A percentile compares a stretch with the other conserved stretches of the same genome.
Evolutionary conservation across 768 basidiomycete species (phyloP).

Genomic region (Filobasidium wieringae): DNA sequence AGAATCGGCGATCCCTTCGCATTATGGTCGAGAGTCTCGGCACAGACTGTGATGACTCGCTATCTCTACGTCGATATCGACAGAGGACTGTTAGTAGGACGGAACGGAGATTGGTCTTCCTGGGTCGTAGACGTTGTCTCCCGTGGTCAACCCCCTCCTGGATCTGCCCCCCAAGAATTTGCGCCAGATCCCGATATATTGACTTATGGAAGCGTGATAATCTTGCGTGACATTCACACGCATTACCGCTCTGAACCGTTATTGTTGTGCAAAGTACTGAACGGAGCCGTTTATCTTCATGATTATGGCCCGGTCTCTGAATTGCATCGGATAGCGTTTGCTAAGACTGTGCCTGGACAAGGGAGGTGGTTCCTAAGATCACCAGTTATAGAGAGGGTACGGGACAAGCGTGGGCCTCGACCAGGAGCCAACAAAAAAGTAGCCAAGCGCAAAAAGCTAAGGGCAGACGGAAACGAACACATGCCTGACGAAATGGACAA

Average conservation of each 20-base stretch:
- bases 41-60: constrained; percentile 91
- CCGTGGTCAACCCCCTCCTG: constrained; percentile 48
- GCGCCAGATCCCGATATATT: constrained; percentile 40
- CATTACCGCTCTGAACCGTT: constrained; percentile 77
- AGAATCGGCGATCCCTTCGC: constrained; percentile 78
- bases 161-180: constrained; percentile 1
- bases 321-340: constrained; percentile 87
- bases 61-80: constrained; percentile 82
- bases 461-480: background rate
- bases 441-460: constrained; percentile 5
- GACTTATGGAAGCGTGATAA: constrained; percentile 80
- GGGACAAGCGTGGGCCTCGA: background rate
- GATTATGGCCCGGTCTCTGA: constrained; percentile 80
- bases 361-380: constrained; percentile 77
- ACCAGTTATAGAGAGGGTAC: constrained; percentile 38
- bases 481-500: background rate
- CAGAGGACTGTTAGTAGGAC: constrained; percentile 45
- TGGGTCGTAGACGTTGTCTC: constrained; percentile 84
- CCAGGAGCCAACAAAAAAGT: background rate
- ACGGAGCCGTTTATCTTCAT: constrained; percentile 71
- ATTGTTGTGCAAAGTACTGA: constrained; percentile 83
- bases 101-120: constrained; percentile 61
- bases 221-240: constrained; percentile 69
- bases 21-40: constrained; percentile 91
- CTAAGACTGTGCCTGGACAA: constrained; percentile 71